Conservation (phyloP, 768 basidiomycete genomes). For the Leccinellum rugosiceps region DNA sequence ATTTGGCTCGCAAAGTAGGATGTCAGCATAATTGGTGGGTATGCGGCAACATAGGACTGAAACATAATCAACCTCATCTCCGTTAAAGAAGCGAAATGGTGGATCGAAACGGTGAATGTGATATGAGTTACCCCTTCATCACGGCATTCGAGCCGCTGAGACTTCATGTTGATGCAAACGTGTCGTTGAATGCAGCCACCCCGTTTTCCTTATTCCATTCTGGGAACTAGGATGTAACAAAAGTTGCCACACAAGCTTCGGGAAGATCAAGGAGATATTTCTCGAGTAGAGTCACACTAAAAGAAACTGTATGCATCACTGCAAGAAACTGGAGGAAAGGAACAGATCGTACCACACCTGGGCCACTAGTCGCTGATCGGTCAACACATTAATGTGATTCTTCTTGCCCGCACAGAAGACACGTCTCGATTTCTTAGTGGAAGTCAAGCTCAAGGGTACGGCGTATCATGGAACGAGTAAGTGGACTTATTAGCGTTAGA, state of each 20-base stretch:
- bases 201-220: neutral
- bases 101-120: neutral
- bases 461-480: too few relatives aligned
- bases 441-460: too few relatives aligned
- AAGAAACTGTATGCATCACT: neutral
- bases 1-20: too few relatives aligned
- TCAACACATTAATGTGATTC: too few relatives aligned
- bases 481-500: too few relatives aligned
- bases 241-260: neutral
- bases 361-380: neutral
- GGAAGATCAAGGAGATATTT: neutral
- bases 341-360: neutral
- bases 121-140: neutral
- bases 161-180: neutral
- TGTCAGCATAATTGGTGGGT: too few relatives aligned
- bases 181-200: neutral
- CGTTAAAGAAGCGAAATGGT: neutral
- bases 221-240: neutral
- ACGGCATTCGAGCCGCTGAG: neutral
- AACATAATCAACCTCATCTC: neutral
- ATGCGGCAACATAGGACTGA: neutral
- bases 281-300: neutral
- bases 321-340: too few relatives aligned
- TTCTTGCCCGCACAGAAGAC: too few relatives aligned
- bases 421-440: too few relatives aligned